Evolutionary conservation across 139 green algal genomes (phyloP).

Genomic region (Tetradesmus lagerheimii): DNA sequence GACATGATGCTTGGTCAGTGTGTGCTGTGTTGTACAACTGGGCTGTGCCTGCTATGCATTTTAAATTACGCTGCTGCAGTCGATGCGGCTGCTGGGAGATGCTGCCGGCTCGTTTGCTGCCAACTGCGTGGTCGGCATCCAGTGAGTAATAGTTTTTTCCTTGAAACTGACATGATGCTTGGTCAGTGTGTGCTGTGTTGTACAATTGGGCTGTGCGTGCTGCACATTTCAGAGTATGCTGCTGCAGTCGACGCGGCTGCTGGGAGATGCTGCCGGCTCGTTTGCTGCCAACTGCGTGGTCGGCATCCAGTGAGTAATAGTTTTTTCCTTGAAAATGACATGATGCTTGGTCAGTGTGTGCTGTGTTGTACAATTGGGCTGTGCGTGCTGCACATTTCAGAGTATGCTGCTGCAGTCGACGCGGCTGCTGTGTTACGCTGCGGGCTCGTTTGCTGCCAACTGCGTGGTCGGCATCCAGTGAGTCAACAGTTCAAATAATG

Average conservation of each 20-base stretch:
- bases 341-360: neutral
- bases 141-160: constrained; percentile 50
- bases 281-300: constrained; percentile 80
- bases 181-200: neutral
- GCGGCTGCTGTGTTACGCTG: constrained; percentile 57
- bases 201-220: neutral
- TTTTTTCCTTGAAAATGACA: too few relatives aligned
- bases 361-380: neutral
- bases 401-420: neutral
- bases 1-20: neutral
- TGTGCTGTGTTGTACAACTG: neutral
- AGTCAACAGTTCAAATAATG: too few relatives aligned
- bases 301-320: constrained; percentile 73
- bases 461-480: constrained; percentile 84
- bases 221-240: neutral
- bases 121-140: constrained; percentile 87
- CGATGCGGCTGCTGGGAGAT: constrained; percentile 84
- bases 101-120: constrained; percentile 82
- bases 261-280: constrained; percentile 57
- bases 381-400: too few relatives aligned
- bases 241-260: neutral
- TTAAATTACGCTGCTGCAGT: constrained; percentile 25
- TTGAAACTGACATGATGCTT: too few relatives aligned
- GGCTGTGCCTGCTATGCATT: too few relatives aligned
- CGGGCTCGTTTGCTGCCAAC: constrained; percentile 58